Percentiles rank a stretch among this genome's conserved stretches.
Evolutionary conservation across 2,329 filamentous ascomycete species (phyloP).

Genomic region (Diaporthe humulicola): DNA sequence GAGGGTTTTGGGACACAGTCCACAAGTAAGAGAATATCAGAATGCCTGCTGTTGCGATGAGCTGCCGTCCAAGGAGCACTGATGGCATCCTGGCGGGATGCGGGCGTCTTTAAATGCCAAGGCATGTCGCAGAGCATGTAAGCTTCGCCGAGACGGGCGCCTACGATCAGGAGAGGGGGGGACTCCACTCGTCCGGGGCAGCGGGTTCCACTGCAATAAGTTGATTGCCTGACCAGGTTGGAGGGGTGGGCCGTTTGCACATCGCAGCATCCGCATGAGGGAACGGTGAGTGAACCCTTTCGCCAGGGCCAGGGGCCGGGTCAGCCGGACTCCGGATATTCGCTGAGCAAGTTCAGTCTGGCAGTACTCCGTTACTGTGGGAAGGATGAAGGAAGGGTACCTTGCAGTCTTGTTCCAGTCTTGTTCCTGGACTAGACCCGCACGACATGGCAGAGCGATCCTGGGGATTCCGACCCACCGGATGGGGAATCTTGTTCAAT

Average conservation of each 20-base stretch:
- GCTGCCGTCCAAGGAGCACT: neutral
- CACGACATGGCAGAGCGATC: neutral
- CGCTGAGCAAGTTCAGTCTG: neutral
- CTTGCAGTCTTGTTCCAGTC: neutral
- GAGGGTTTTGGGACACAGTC: neutral
- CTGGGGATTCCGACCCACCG: conserved; percentile 9
- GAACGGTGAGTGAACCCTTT: neutral
- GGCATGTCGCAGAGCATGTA: neutral
- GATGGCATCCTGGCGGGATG: neutral
- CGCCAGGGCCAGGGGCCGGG: neutral
- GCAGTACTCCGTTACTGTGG: neutral
- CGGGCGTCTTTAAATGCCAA: neutral
- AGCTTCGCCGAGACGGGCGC: conserved; percentile 20
- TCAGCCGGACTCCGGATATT: neutral
- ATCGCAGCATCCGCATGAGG: neutral
- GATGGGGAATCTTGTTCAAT: conserved; percentile 20
- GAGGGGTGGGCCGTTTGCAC: conserved; percentile 6
- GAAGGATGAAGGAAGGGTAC: neutral
- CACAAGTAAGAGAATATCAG: neutral
- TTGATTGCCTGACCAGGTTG: conserved; percentile 12
- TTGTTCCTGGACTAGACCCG: neutral
- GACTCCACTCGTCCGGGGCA: neutral
- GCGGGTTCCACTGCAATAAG: conserved; percentile 18
- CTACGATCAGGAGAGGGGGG: conserved; percentile 6
- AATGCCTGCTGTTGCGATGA: neutral